Conservation (phyloP, 225 moss, liverwort and hornwort genomes). For the Pseudoscleropodium purum region DNA sequence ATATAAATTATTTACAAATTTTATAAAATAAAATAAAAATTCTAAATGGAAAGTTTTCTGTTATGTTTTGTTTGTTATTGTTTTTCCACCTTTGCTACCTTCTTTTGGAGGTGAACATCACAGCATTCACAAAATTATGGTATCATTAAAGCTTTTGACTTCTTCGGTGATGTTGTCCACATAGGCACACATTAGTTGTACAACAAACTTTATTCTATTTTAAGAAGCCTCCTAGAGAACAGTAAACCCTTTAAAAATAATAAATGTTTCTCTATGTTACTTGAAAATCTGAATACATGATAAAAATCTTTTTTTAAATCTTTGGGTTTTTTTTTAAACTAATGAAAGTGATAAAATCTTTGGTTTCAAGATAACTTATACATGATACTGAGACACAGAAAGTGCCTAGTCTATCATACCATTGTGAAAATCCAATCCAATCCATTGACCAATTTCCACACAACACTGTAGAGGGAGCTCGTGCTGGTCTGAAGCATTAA, state of each 20-base stretch:
- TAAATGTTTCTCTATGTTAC: background rate
- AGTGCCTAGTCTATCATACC: background rate
- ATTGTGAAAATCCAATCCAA: background rate
- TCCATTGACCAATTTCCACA: background rate
- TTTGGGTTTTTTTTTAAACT: too few relatives aligned
- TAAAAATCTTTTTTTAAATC: too few relatives aligned
- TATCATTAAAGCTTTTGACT: background rate
- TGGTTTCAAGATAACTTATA: background rate
- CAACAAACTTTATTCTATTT: background rate
- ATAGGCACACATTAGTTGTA: background rate
- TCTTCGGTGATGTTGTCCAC: background rate
- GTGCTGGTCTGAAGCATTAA: background rate
- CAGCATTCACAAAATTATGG: background rate
- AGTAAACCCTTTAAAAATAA: background rate
- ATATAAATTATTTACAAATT: too few relatives aligned
- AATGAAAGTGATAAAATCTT: too few relatives aligned
- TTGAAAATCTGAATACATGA: too few relatives aligned
- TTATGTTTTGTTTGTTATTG: too few relatives aligned
- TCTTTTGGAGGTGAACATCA: background rate
- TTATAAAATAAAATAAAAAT: background rate
- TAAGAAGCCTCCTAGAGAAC: background rate
- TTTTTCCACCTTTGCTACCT: background rate
- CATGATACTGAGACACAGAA: background rate
- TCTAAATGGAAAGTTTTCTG: background rate
- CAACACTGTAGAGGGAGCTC: background rate